Evolutionary conservation across 106 monocot species (phyloP), one percentile per base, ranked within the genome.

Genomic region (Phalaenopsis aphrodite): DNA sequence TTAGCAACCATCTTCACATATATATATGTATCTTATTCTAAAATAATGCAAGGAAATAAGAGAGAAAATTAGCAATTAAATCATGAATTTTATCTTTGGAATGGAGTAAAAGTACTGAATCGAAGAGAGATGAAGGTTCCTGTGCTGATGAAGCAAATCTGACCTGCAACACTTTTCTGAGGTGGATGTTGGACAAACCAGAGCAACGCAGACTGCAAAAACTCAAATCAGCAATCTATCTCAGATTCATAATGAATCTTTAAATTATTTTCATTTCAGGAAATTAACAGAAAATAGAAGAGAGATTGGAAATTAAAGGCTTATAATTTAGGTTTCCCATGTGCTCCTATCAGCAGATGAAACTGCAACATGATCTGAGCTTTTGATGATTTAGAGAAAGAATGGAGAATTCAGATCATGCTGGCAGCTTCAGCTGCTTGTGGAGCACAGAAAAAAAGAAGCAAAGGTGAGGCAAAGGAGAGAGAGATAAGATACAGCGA

Each of bases 341-440:
- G 87, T 88, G 83, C 83, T 49, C 61, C 85, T 85, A 86, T 84
- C 67, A 88, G 87, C 83, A 86, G 87, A 80, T 90, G 90, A 87
- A 87, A 87, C 90, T 86, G 78, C 90, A 83, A 75, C 86, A 90
- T 87, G 87, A 90, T 84, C 87, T 90, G 87, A 86, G 82, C 1
- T 21, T 42, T 52, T 19, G 17, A 5, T 21, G 18, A 3, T 56
- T 5, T 43, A 21, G 16, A 1, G 56, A 56, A 19, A 56, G 9
- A 30, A 56, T 48, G 80, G 8, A 61, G 6, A 36, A 0, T 56
- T 91, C 94, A 95, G 94, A 95, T 95, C 94, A 95, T 90, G 94
- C 92, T 95, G 94, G 94, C 94, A 95, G 94, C 94, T 95, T 95
- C 92, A 95, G 81, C 94, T 81, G 81, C 94, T 95, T 78, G 36